phyloP scores from a whole-genome alignment of 2,329 filamentous ascomycete species.

The Aspergillus pseudotamarii region DNA sequence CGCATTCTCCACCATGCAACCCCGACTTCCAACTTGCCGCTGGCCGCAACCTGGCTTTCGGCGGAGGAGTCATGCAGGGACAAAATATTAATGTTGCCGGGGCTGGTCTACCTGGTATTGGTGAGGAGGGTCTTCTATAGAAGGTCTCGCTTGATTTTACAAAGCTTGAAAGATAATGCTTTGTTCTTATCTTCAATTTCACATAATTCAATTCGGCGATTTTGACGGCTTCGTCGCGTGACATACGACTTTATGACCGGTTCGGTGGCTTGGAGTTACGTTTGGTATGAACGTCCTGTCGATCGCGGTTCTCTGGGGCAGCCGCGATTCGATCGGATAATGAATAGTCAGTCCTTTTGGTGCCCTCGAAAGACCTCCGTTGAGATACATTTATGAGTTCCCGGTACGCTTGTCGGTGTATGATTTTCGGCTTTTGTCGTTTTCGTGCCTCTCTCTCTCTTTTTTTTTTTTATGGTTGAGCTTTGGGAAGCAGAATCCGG shows the following conservation, averaged over 20 bases:
- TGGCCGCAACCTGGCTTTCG: slow-evolving; percentile 41
- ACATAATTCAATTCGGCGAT: slow-evolving; percentile 33
- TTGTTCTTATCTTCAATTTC: slow-evolving; percentile 22
- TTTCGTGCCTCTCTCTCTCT: no score
- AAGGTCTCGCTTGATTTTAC: background rate
- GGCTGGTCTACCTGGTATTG: slow-evolving; percentile 51
- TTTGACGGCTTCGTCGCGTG: slow-evolving; percentile 29
- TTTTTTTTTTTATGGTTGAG: background rate
- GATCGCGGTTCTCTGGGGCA: slow-evolving; percentile 16
- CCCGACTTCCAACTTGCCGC: slow-evolving; percentile 70
- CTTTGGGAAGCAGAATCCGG: background rate
- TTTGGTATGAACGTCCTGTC: slow-evolving; percentile 24
- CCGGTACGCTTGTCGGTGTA: slow-evolving; percentile 17
- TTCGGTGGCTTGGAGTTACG: slow-evolving; percentile 34
- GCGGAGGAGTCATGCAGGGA: slow-evolving; percentile 49
- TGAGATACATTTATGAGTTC: background rate
- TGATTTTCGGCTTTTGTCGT: slow-evolving; percentile 25
- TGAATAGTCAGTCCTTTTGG: slow-evolving; percentile 9
- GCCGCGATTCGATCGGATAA: slow-evolving; percentile 20
- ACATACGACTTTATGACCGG: slow-evolving; percentile 34
- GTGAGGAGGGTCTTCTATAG: slow-evolving; percentile 46
- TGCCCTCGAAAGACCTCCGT: slow-evolving; percentile 21
- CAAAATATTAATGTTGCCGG: slow-evolving; percentile 52
- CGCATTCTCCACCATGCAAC: slow-evolving; percentile 86
- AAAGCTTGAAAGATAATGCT: slow-evolving; percentile 2